Percentiles rank a stretch among this genome's conserved stretches.
These are phyloP conservation scores for Alternaria solani DNA, from an alignment of 2,329 filamentous ascomycete genomes.

Conservation along the genomic window DNA sequence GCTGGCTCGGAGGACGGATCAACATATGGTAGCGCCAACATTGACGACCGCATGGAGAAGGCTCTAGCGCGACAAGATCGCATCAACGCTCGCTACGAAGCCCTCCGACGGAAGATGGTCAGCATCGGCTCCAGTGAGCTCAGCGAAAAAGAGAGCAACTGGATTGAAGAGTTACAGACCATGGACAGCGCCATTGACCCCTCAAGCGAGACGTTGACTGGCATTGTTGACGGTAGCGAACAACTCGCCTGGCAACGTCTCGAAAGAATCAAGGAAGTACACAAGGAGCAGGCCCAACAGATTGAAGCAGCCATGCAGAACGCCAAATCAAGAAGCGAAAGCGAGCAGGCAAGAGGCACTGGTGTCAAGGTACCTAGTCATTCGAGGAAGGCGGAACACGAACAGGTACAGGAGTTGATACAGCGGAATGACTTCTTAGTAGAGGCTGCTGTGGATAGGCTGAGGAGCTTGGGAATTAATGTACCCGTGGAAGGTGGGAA, in stretches of 20 bases:
- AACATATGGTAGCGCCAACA: constrained; percentile 61
- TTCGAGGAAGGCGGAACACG: constrained; percentile 46
- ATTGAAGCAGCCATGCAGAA: constrained; percentile 31
- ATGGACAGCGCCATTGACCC: constrained; percentile 53
- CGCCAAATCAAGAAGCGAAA: constrained; percentile 21
- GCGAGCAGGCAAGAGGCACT: constrained; percentile 17
- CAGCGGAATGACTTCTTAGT: constrained; percentile 45
- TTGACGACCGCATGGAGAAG: constrained; percentile 65
- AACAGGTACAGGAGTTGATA: constrained; percentile 45
- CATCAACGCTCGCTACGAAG: constrained; percentile 68
- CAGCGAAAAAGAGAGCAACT: constrained; percentile 69
- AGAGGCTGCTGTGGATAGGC: constrained; percentile 41
- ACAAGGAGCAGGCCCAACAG: constrained; percentile 57
- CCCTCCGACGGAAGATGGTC: constrained; percentile 60
- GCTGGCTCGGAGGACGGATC: constrained; percentile 53
- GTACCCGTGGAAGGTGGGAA: constrained; percentile 24
- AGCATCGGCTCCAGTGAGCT: constrained; percentile 62
- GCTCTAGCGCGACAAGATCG: constrained; percentile 65
- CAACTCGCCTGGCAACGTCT: constrained; percentile 62
- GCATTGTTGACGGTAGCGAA: constrained; percentile 42
- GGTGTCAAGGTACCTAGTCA: constrained; percentile 44
- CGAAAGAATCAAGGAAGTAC: constrained; percentile 63
- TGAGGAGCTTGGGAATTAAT: constrained; percentile 40
- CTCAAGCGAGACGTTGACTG: constrained; percentile 37
- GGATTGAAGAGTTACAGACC: constrained; percentile 63